These are phyloP conservation scores for Talaromyces stipitatus DNA, from an alignment of 495 filamentous ascomycete genomes.

Conservation along the genomic window DNA sequence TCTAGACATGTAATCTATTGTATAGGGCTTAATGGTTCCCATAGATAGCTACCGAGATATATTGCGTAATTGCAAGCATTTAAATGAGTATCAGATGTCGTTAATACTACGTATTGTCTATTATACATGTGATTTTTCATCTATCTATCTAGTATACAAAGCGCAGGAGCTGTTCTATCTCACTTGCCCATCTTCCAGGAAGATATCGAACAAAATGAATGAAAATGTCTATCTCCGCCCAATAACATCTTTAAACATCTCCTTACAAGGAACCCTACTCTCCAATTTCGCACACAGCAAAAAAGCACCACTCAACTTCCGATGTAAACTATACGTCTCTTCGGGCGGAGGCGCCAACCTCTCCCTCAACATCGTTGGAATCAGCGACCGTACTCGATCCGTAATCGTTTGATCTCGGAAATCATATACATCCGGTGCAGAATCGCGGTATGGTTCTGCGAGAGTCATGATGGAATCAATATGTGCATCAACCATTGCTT, in stretches of 20 bases:
- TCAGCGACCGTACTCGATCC: constrained; percentile 74
- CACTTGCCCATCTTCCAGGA: background rate
- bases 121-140: no score
- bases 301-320: constrained; percentile 94
- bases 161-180: no score
- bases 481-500: constrained; percentile 81
- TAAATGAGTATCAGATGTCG: no score
- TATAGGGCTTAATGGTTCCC: no score
- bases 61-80: no score
- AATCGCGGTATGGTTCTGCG: constrained; percentile 77
- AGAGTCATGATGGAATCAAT: constrained; percentile 73
- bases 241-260: constrained; percentile 68
- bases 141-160: no score
- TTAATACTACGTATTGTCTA: no score
- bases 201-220: background rate
- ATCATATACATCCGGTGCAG: constrained; percentile 79
- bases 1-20: no score
- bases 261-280: constrained; percentile 70
- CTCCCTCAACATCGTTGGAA: constrained; percentile 89
- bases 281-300: constrained; percentile 82
- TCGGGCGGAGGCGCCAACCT: constrained; percentile 85
- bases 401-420: constrained; percentile 94
- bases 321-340: constrained; percentile 94
- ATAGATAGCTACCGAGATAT: no score
- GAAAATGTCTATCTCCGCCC: background rate